Evolutionary conservation across 2,329 filamentous ascomycete genomes (phyloP).

Genomic region (Fusarium hostae): DNA sequence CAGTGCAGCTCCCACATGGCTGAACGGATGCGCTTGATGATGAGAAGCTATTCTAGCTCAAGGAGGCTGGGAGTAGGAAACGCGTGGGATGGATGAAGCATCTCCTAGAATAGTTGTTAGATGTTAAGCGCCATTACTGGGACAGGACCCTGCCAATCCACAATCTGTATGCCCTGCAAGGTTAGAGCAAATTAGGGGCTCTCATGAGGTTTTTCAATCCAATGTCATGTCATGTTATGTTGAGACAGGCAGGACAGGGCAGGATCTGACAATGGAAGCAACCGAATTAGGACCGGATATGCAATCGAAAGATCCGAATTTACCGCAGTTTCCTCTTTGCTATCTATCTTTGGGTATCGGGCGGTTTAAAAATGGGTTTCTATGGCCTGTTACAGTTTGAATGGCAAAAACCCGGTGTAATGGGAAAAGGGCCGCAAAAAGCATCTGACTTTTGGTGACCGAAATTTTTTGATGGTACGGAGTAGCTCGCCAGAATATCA

Average conservation of each 20-base stretch:
- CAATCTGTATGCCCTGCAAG: constrained; percentile 2
- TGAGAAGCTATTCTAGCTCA: constrained; percentile 18
- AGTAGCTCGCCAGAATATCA: constrained; percentile 20
- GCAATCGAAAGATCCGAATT: constrained; percentile 27
- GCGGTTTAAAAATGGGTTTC: constrained; percentile 30
- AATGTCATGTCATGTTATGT: constrained; percentile 26
- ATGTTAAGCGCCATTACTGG: background rate
- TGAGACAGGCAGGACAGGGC: background rate
- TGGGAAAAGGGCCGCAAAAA: constrained; percentile 39
- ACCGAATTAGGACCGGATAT: constrained; percentile 30
- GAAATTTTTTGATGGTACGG: background rate
- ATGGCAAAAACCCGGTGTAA: constrained; percentile 34
- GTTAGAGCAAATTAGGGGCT: constrained; percentile 8
- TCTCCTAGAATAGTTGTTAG: background rate
- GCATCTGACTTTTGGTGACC: constrained; percentile 33
- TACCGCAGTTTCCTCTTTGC: constrained; percentile 25
- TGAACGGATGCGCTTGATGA: constrained; percentile 25
- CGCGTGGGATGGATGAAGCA: constrained; percentile 28
- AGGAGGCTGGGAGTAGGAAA: constrained; percentile 12
- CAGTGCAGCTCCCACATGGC: constrained; percentile 32
- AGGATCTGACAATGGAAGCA: constrained; percentile 21
- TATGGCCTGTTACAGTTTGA: constrained; percentile 24
- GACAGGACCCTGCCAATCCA: constrained; percentile 7
- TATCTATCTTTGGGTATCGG: constrained; percentile 11
- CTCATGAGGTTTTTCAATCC: constrained; percentile 18